Conservation (phyloP, 2,329 filamentous ascomycete genomes). For the Neodidymelliopsis sp. region DNA sequence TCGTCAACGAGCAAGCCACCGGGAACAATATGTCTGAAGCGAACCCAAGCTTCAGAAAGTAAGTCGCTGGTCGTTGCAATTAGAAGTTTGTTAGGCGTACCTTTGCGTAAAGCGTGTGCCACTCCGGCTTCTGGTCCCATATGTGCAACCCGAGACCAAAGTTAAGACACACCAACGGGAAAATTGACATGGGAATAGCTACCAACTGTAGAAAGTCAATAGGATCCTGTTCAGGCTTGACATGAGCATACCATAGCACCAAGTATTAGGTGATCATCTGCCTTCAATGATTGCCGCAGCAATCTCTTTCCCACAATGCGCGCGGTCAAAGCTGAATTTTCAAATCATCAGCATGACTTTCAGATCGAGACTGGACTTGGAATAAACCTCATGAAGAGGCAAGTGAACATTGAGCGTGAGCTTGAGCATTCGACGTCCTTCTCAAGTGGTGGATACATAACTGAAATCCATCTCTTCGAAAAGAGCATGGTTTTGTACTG, state of each 20-base stretch:
- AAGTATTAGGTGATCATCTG: conserved; percentile 40
- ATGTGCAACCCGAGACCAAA: conserved; percentile 34
- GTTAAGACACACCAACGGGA: conserved; percentile 30
- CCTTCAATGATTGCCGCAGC: conserved; percentile 26
- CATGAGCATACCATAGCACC: conserved; percentile 28
- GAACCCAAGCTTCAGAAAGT: conserved; percentile 27
- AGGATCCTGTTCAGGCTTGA: neutral
- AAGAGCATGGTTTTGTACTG: too few relatives aligned
- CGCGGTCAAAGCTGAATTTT: conserved; percentile 13
- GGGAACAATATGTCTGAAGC: conserved; percentile 35
- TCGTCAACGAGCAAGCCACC: conserved; percentile 33
- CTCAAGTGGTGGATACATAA: too few relatives aligned
- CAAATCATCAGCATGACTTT: too few relatives aligned
- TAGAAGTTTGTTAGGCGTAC: conserved; percentile 15
- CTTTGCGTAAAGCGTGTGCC: conserved; percentile 30
- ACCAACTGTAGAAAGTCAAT: conserved; percentile 18
- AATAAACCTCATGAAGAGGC: too few relatives aligned
- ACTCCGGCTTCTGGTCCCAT: conserved; percentile 39
- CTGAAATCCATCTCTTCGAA: too few relatives aligned
- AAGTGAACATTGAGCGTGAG: too few relatives aligned
- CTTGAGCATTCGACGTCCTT: too few relatives aligned
- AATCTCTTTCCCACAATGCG: conserved; percentile 35
- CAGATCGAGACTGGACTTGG: too few relatives aligned
- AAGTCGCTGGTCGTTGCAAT: neutral
- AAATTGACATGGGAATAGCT: conserved; percentile 27